A percentile compares a stretch with the other conserved stretches of the same genome.
These are phyloP conservation scores for Fusarium albosuccineum DNA, from an alignment of 2,329 filamentous ascomycete genomes.

Conservation along the genomic window DNA sequence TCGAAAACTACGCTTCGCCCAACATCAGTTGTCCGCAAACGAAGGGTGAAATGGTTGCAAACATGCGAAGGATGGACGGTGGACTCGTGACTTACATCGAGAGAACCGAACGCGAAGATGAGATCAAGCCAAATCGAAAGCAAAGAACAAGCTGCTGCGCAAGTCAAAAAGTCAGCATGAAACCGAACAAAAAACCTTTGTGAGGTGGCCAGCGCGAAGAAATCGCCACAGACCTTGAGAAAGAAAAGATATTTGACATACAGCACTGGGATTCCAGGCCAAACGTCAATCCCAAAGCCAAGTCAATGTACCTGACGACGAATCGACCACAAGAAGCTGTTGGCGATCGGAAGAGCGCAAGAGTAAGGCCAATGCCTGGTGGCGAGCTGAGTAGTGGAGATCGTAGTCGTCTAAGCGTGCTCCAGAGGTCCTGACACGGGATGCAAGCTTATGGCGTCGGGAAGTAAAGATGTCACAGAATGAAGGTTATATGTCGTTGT, in stretches of 20 bases:
- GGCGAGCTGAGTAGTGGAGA: constrained; percentile 13
- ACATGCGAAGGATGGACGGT: neutral
- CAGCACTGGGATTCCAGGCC: neutral
- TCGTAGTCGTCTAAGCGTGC: constrained; percentile 14
- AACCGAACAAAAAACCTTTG: neutral
- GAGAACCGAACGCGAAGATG: neutral
- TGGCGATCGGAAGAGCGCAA: constrained; percentile 12
- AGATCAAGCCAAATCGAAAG: neutral
- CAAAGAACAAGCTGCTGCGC: neutral
- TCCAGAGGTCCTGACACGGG: constrained; percentile 7
- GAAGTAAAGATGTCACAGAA: constrained; percentile 14
- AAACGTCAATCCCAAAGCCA: constrained; percentile 8
- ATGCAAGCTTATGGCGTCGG: constrained; percentile 3
- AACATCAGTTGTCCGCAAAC: constrained; percentile 26
- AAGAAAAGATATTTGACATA: constrained; percentile 10
- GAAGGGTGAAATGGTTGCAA: constrained; percentile 9
- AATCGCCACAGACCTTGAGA: constrained; percentile 16
- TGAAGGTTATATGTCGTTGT: constrained; percentile 15
- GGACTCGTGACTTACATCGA: neutral
- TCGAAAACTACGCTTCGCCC: constrained; percentile 11
- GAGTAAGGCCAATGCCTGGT: constrained; percentile 19
- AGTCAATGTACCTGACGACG: constrained; percentile 24
- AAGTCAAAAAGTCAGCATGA: neutral
- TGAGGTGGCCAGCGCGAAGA: neutral
- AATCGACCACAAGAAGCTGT: constrained; percentile 21